A percentile compares a stretch with the other conserved stretches of the same genome.
Evolutionary conservation across 2,329 filamentous ascomycete genomes (phyloP).

Genomic region (Phialemoniopsis sp.): DNA sequence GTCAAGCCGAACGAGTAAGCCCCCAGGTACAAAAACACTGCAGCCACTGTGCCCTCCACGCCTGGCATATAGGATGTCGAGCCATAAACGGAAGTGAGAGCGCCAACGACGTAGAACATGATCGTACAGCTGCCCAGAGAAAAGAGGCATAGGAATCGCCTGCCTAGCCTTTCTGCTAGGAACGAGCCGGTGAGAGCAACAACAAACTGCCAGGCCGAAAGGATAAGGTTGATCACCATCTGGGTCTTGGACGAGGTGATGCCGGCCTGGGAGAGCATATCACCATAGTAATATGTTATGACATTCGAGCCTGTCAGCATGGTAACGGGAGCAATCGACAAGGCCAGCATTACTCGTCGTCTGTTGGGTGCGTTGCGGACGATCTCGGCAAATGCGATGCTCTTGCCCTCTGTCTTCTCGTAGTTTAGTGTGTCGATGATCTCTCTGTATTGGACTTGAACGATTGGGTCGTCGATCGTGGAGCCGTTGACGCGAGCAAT

Average conservation of each 20-base stretch:
- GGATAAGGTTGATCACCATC: slow-evolving; percentile 13
- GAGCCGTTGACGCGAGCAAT: slow-evolving; percentile 34
- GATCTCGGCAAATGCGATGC: slow-evolving; percentile 8
- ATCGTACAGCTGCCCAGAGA: background rate
- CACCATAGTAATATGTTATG: slow-evolving; percentile 12
- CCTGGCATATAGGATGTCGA: slow-evolving; percentile 7
- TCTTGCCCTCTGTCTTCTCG: slow-evolving; percentile 8
- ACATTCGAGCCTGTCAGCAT: slow-evolving; percentile 11
- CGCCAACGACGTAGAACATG: background rate
- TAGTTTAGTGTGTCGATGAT: slow-evolving; percentile 29
- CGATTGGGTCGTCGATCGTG: slow-evolving; percentile 24
- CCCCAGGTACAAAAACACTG: slow-evolving; percentile 2
- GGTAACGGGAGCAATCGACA: slow-evolving; percentile 9
- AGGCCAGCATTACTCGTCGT: slow-evolving; percentile 4
- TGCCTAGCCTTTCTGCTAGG: background rate
- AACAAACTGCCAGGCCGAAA: slow-evolving; percentile 13
- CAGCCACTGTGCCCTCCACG: background rate
- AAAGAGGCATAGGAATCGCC: slow-evolving; percentile 2
- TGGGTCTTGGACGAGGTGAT: slow-evolving; percentile 12
- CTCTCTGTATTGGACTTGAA: slow-evolving; percentile 31
- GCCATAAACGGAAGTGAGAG: slow-evolving; percentile 10
- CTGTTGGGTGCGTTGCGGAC: slow-evolving; percentile 6
- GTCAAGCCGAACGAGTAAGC: slow-evolving; percentile 3
- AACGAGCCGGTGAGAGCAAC: slow-evolving; percentile 2
- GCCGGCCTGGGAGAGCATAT: slow-evolving; percentile 10